Evolutionary conservation across 75 land plant species (phyloP).

Genomic region (Pinus albicaulis): DNA sequence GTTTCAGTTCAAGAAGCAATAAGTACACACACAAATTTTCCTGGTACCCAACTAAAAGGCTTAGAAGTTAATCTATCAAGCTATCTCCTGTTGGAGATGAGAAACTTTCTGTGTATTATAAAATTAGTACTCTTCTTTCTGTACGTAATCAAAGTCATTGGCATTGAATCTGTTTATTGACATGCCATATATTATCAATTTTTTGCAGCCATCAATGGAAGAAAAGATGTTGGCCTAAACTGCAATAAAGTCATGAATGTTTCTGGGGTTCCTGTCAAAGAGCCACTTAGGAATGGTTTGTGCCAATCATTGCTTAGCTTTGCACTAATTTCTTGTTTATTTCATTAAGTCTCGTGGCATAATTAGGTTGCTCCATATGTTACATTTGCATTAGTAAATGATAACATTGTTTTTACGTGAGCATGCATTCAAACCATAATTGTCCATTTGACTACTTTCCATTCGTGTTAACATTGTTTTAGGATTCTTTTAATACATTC

Average conservation of each 20-base stretch:
- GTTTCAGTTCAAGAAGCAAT: not conserved
- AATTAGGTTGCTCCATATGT: not conserved
- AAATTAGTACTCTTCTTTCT: no score
- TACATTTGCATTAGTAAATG: not conserved
- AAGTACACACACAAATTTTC: not conserved
- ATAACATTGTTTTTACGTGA: no score
- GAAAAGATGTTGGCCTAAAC: not conserved
- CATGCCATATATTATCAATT: not conserved
- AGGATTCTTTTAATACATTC: no score
- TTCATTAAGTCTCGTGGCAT: not conserved
- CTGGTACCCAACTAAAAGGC: not conserved
- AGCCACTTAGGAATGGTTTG: slow-evolving; percentile 8
- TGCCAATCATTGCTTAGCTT: not conserved
- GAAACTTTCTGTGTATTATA: not conserved
- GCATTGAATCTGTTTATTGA: not conserved
- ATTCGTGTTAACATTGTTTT: no score
- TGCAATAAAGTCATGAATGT: not conserved
- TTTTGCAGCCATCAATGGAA: not conserved
- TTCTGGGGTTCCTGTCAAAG: not conserved
- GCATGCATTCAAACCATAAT: no score
- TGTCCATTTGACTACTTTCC: no score
- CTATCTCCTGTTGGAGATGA: not conserved
- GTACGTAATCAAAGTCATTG: not conserved
- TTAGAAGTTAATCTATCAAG: not conserved
- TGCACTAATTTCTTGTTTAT: not conserved